phyloP scores from a whole-genome alignment of 1,139 yeast genomes.

The Pichia sp. region DNA sequence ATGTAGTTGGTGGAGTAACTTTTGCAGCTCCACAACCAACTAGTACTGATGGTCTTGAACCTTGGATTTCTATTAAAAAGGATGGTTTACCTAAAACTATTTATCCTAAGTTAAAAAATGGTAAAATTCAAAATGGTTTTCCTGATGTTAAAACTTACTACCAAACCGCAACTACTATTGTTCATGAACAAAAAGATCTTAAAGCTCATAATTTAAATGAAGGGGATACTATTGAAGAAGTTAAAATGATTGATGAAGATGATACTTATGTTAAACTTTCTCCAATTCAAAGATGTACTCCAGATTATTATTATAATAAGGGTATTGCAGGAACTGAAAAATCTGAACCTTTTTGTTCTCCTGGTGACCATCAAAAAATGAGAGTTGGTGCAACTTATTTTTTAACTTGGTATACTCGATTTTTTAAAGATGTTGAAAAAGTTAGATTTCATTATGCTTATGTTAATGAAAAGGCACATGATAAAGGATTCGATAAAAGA shows the following conservation, averaged over 20 bases:
- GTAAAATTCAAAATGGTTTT: conserved; percentile 53
- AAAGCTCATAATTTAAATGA: conserved; percentile 67
- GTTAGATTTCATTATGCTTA: conserved; percentile 65
- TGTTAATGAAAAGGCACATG: conserved; percentile 47
- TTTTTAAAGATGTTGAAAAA: conserved; percentile 47
- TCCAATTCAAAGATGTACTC: conserved; percentile 81
- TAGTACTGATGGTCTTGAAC: conserved; percentile 61
- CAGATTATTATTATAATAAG: conserved; percentile 60
- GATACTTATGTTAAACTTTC: conserved; percentile 59
- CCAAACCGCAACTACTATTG: conserved; percentile 58
- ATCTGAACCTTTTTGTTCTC: conserved; percentile 79
- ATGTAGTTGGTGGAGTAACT: conserved; percentile 76
- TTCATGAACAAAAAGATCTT: conserved; percentile 50
- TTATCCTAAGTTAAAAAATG: conserved; percentile 65
- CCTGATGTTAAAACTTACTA: conserved; percentile 78
- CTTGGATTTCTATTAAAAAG: conserved; percentile 76
- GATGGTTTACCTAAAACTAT: conserved; percentile 80
- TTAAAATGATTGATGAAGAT: conserved; percentile 55
- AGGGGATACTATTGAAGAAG: conserved; percentile 51
- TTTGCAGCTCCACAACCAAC: conserved; percentile 66
- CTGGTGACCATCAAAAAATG: conserved; percentile 52
- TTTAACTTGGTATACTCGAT: conserved; percentile 70
- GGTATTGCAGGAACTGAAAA: conserved; percentile 50
- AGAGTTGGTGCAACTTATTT: conserved; percentile 61
- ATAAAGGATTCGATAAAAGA: conserved; percentile 46